Conservation (phyloP, 768 basidiomycete genomes). For the Rossbeevera mucosa region DNA sequence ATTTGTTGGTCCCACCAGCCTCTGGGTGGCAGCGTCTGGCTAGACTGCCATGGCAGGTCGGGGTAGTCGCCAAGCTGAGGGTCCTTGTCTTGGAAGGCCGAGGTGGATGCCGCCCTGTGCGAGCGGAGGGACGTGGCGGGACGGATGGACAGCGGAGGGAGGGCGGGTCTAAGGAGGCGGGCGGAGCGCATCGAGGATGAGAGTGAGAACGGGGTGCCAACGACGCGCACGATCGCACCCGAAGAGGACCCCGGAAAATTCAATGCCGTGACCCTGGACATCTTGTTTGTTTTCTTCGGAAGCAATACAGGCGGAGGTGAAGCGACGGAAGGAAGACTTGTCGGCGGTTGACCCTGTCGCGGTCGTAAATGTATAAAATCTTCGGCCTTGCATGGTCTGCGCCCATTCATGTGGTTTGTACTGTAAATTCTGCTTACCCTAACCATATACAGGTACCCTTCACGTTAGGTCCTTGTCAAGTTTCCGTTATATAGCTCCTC, state of each 20-base stretch:
- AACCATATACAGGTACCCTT: slow-evolving; percentile 1
- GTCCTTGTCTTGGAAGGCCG: slow-evolving; percentile 40
- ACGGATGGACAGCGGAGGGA: slow-evolving; percentile 1
- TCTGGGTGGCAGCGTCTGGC: slow-evolving; percentile 55
- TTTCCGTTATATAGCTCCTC: slow-evolving; percentile 16
- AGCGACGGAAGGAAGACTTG: slow-evolving; percentile 14
- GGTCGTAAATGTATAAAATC: slow-evolving; percentile 13
- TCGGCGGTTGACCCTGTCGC: slow-evolving; percentile 17
- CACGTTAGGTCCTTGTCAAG: slow-evolving; percentile 4
- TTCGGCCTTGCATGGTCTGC: slow-evolving; percentile 13
- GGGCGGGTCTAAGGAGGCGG: slow-evolving; percentile 14
- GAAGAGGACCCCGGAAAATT: slow-evolving; percentile 19
- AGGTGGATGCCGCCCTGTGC: slow-evolving; percentile 14
- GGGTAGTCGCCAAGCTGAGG: slow-evolving; percentile 74
- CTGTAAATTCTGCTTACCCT: slow-evolving; percentile 22
- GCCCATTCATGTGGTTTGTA: slow-evolving; percentile 14
- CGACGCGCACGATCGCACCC: not conserved
- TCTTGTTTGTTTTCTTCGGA: not conserved
- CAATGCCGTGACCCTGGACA: slow-evolving; percentile 21
- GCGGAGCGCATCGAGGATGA: slow-evolving; percentile 15
- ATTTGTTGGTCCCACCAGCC: slow-evolving; percentile 77
- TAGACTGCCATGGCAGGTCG: slow-evolving; percentile 60
- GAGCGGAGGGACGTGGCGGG: not conserved
- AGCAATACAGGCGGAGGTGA: slow-evolving; percentile 11
- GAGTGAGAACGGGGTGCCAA: slow-evolving; percentile 7